phyloP scores from a whole-genome alignment of 768 basidiomycete species.

The Russula dissimulans region DNA sequence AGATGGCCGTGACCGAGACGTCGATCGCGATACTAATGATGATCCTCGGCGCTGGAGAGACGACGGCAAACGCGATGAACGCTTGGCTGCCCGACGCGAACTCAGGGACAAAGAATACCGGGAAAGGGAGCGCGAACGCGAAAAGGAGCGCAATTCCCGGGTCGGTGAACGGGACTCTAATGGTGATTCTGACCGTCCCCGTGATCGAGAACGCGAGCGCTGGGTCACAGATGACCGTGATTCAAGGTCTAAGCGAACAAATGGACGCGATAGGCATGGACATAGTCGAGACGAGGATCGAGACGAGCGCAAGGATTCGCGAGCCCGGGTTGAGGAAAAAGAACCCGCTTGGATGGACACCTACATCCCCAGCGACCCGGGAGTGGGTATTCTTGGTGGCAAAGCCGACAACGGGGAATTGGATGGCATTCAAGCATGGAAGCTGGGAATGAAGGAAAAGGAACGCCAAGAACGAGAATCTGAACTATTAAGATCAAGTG shows the following conservation, averaged over 20 bases:
- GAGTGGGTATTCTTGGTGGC: conserved; percentile 55
- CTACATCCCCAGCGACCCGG: conserved; percentile 55
- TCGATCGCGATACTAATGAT: conserved; percentile 48
- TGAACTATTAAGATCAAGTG: conserved; percentile 14
- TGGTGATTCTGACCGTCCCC: conserved; percentile 23
- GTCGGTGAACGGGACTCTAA: conserved; percentile 21
- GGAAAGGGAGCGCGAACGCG: conserved; percentile 35
- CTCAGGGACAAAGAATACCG: conserved; percentile 33
- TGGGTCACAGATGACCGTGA: conserved; percentile 71
- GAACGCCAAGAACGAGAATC: conserved; percentile 45
- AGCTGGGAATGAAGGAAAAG: conserved; percentile 73
- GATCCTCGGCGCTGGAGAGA: conserved; percentile 74
- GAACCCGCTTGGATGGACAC: conserved; percentile 93
- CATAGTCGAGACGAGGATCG: conserved; percentile 36
- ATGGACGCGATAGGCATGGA: conserved; percentile 54
- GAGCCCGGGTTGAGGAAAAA: conserved; percentile 59
- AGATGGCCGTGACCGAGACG: conserved; percentile 33
- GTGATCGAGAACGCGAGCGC: conserved; percentile 33
- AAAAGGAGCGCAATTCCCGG: conserved; percentile 34
- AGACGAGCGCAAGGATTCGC: conserved; percentile 41
- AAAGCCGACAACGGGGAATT: conserved; percentile 54
- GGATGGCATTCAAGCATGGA: conserved; percentile 82
- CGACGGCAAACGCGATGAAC: conserved; percentile 73
- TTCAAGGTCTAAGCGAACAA: conserved; percentile 45
- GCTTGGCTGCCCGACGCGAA: conserved; percentile 53